Evolutionary conservation across 1,284 basidiomycete species (phyloP).

Genomic region (Sanguinoderma infundibulare): DNA sequence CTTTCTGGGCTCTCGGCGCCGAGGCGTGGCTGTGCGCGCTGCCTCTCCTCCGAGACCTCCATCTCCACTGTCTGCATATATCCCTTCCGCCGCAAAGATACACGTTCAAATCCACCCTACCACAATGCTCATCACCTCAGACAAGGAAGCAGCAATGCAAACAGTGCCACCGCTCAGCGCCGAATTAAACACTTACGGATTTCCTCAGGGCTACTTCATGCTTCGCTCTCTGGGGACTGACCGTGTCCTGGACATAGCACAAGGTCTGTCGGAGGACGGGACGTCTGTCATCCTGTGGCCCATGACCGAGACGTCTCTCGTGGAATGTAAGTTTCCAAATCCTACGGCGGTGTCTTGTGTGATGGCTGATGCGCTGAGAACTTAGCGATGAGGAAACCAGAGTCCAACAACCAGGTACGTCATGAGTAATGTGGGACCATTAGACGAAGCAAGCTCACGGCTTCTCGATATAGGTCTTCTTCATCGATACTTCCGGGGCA

Average conservation of each 20-base stretch:
- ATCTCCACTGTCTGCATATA: no score
- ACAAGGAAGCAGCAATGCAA: slow-evolving; percentile 16
- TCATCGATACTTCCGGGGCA: slow-evolving; percentile 74
- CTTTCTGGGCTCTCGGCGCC: not conserved
- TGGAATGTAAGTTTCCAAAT: slow-evolving; percentile 56
- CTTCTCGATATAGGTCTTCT: slow-evolving; percentile 64
- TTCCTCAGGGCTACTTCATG: slow-evolving; percentile 78
- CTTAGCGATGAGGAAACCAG: slow-evolving; percentile 69
- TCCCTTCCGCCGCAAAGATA: no score
- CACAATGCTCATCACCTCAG: slow-evolving; percentile 20
- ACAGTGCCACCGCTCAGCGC: slow-evolving; percentile 24
- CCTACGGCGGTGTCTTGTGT: not conserved
- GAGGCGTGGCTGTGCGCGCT: slow-evolving; percentile 8
- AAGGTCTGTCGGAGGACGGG: slow-evolving; percentile 64
- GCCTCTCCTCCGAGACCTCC: not conserved
- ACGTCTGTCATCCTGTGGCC: slow-evolving; percentile 68
- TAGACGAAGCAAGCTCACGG: slow-evolving; percentile 7
- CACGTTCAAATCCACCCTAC: not conserved
- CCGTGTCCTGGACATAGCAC: slow-evolving; percentile 65
- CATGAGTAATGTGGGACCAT: not conserved
- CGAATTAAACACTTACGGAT: slow-evolving; percentile 50
- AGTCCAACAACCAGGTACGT: slow-evolving; percentile 72
- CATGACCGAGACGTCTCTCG: slow-evolving; percentile 72
- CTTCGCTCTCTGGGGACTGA: slow-evolving; percentile 64
- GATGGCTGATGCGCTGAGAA: slow-evolving; percentile 4